Conservation (phyloP, 2,329 filamentous ascomycete genomes). For the Geosmithia flava region DNA sequence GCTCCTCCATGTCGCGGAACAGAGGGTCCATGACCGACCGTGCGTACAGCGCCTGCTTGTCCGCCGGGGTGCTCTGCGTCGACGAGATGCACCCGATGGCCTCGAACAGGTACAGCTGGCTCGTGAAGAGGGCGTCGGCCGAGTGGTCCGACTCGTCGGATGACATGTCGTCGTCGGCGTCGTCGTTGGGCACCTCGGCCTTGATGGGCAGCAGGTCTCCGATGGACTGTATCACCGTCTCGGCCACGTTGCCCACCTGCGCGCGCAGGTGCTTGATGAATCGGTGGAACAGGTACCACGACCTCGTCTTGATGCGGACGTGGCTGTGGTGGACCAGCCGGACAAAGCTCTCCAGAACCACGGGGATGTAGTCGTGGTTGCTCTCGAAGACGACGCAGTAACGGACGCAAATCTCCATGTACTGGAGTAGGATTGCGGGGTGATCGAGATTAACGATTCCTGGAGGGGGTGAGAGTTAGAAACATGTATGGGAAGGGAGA, state of each 20-base stretch:
- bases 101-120: slow-evolving; percentile 88
- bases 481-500: slow-evolving; percentile 8
- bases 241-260: slow-evolving; percentile 78
- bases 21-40: slow-evolving; percentile 82
- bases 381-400: slow-evolving; percentile 89
- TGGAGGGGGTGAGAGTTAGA: slow-evolving; percentile 16
- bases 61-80: slow-evolving; percentile 59
- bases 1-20: slow-evolving; percentile 77
- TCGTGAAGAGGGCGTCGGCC: slow-evolving; percentile 80
- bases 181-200: slow-evolving; percentile 69
- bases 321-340: slow-evolving; percentile 80
- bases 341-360: slow-evolving; percentile 84
- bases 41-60: slow-evolving; percentile 79
- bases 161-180: slow-evolving; percentile 82
- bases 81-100: slow-evolving; percentile 89
- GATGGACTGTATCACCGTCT: slow-evolving; percentile 84
- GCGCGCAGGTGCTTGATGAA: slow-evolving; percentile 78
- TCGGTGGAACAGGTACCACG: slow-evolving; percentile 94
- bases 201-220: slow-evolving; percentile 81
- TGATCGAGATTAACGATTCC: slow-evolving; percentile 78
- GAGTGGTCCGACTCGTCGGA: slow-evolving; percentile 86
- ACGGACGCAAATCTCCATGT: slow-evolving; percentile 96
- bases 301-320: slow-evolving; percentile 74
- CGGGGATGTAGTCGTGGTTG: slow-evolving; percentile 68
- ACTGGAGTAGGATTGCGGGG: slow-evolving; percentile 85